Evolutionary conservation across 495 filamentous ascomycete genomes (phyloP).

Genomic region (Penicillium pulvis): DNA sequence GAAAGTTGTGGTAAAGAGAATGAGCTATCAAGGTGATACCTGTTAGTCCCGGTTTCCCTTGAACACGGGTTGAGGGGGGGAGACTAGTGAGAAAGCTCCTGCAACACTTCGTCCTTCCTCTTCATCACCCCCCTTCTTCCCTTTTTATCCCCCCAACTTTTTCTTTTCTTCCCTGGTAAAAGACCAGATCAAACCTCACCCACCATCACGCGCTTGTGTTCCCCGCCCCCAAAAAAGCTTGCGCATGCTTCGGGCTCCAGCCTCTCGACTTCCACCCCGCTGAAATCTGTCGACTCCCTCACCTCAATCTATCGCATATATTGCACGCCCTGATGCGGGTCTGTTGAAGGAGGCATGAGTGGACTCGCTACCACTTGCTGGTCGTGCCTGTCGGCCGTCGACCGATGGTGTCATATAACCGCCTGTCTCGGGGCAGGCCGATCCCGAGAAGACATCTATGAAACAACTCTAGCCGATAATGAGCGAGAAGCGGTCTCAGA

Average conservation of each 20-base stretch:
- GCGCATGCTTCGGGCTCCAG: slow-evolving; percentile 9
- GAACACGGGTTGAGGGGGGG: slow-evolving; percentile 5
- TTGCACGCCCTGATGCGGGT: slow-evolving; percentile 34
- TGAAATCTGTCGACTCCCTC: neutral
- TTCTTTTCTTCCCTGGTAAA: slow-evolving; percentile 1
- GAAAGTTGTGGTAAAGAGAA: neutral
- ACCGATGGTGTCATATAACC: slow-evolving; percentile 52
- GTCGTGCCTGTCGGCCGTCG: slow-evolving; percentile 47
- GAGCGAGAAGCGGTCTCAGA: slow-evolving; percentile 98
- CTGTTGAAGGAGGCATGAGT: slow-evolving; percentile 40
- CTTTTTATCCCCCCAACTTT: slow-evolving; percentile 5
- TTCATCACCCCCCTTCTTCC: slow-evolving; percentile 9
- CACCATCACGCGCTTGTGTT: slow-evolving; percentile 30
- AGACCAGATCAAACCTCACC: neutral
- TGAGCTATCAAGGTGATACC: neutral
- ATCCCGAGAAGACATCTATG: slow-evolving; percentile 90
- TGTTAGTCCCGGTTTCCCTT: neutral
- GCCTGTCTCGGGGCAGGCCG: slow-evolving; percentile 64
- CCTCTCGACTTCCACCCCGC: slow-evolving; percentile 3
- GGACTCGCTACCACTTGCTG: slow-evolving; percentile 46
- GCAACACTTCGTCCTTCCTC: slow-evolving; percentile 13
- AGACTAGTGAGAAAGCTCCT: slow-evolving; percentile 22
- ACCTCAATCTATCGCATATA: slow-evolving; percentile 1
- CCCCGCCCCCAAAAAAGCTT: slow-evolving; percentile 13
- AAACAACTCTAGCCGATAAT: slow-evolving; percentile 92